A percentile compares a stretch with the other conserved stretches of the same genome.
Conservation (phyloP, 495 filamentous ascomycete species). For the Aspergillus ellipticus region DNA sequence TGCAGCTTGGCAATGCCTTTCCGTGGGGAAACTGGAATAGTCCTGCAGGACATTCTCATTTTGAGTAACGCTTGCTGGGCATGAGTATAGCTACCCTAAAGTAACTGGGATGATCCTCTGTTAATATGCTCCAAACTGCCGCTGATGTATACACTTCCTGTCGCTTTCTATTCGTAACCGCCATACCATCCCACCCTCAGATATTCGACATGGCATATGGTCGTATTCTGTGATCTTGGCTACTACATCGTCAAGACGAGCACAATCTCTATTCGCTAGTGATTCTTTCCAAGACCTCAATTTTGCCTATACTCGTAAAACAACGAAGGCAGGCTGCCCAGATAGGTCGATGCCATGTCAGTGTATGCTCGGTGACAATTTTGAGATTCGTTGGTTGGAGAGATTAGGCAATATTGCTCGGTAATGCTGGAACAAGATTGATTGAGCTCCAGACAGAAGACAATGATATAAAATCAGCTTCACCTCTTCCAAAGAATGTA, state of each 20-base stretch:
- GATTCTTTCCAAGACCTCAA: not conserved
- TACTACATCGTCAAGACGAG: not conserved
- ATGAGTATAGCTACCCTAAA: not conserved
- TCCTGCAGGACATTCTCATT: not conserved
- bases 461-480: not conserved
- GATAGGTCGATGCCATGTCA: not conserved
- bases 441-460: not conserved
- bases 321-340: not conserved
- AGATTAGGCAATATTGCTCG: not conserved
- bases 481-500: no score
- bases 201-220: not conserved
- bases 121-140: not conserved
- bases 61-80: not conserved
- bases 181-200: not conserved
- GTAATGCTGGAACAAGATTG: not conserved
- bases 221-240: not conserved
- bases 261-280: not conserved
- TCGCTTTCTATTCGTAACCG: not conserved
- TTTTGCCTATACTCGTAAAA: not conserved
- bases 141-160: not conserved
- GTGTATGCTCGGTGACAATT: not conserved
- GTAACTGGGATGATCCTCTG: not conserved
- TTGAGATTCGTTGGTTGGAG: not conserved
- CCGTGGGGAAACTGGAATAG: not conserved
- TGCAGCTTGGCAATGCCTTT: not conserved